Base-by-base conservation (phyloP, 805 yeast species). In the Candida nitratophila region DNA sequence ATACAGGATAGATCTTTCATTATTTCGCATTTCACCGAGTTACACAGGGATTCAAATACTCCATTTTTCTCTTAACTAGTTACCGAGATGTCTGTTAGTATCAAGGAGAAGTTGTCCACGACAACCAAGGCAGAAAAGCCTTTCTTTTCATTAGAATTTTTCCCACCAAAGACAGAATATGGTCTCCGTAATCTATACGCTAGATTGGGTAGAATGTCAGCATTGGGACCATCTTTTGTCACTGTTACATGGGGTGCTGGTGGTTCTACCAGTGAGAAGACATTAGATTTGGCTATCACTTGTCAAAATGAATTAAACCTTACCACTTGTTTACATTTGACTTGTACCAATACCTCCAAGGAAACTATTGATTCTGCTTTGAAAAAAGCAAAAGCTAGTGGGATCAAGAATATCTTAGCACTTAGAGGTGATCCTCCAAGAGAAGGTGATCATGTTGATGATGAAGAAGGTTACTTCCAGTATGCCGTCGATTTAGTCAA, bases 181-280 rank as follows among this genome's bases (percentile, higher is more conserved):
- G 99, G 98, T 52, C 75, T 85, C 60, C 74, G 84, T 50, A 93
- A 93, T 64, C 68, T 93, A 49, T 70, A 86, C 41, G 88, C 90
- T 26, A 83, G 99, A 64, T 77, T 93, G 65, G 79, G 79, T 56
- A 81, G 99, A 56, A 83, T 93, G 90, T 79, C 86, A 50, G 83
- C 84, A 3, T 66, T 93, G 49, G 90, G 89, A 45, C 98, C 98
- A 3, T 68, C 83, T 15, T 95, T 93, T 60, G 82, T 91, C 44
- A 87, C 96, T 3, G 84, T 93, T 14, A 93, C 99, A 0, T 93
- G 98, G 97, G 99, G 98, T 30, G 98, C 99, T 5, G 98, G 98
- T 35, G 99, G 99, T 3, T 81, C 95, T 5, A 88, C 97, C 10
- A 79, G 91, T 39, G 83, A 78, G 40, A 89, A 88, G 66, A 86